Evolutionary conservation across 2,329 filamentous ascomycete species (phyloP).

Genomic region (Chaetoscypha palmicola): DNA sequence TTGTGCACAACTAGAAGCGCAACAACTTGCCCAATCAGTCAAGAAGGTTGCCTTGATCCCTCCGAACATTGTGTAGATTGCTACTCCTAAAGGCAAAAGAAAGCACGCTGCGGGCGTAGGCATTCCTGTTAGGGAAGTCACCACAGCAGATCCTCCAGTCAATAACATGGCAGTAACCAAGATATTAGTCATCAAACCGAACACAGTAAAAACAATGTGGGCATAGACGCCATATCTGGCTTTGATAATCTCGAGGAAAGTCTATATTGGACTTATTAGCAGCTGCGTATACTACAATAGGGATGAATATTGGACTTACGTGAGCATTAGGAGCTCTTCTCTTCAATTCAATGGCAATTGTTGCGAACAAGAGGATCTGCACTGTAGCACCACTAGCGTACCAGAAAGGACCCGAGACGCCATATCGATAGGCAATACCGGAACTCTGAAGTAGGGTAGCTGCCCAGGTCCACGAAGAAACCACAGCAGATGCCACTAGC

Average conservation of each 20-base stretch:
- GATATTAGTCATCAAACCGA: slow-evolving; percentile 78
- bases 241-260: slow-evolving; percentile 74
- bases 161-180: slow-evolving; percentile 85
- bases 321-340: slow-evolving; percentile 81
- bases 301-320: slow-evolving; percentile 19
- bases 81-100: slow-evolving; percentile 71
- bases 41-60: slow-evolving; percentile 85
- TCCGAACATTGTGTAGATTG: slow-evolving; percentile 69
- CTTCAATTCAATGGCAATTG: slow-evolving; percentile 84
- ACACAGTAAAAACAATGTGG: slow-evolving; percentile 74
- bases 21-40: slow-evolving; percentile 39
- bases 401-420: slow-evolving; percentile 60
- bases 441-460: slow-evolving; percentile 74
- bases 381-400: slow-evolving; percentile 69
- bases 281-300: not conserved
- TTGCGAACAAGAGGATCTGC: slow-evolving; percentile 84
- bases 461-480: slow-evolving; percentile 90
- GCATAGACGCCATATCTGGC: slow-evolving; percentile 69
- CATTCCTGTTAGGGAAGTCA: slow-evolving; percentile 64
- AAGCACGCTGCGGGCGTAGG: slow-evolving; percentile 77
- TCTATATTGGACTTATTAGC: slow-evolving; percentile 27
- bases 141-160: slow-evolving; percentile 73
- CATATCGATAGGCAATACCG: slow-evolving; percentile 75
- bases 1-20: not conserved
- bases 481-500: slow-evolving; percentile 81